Base-by-base conservation (phyloP, 371 early-diverging fungal genomes). In the Dichotomocladium elegans region DNA sequence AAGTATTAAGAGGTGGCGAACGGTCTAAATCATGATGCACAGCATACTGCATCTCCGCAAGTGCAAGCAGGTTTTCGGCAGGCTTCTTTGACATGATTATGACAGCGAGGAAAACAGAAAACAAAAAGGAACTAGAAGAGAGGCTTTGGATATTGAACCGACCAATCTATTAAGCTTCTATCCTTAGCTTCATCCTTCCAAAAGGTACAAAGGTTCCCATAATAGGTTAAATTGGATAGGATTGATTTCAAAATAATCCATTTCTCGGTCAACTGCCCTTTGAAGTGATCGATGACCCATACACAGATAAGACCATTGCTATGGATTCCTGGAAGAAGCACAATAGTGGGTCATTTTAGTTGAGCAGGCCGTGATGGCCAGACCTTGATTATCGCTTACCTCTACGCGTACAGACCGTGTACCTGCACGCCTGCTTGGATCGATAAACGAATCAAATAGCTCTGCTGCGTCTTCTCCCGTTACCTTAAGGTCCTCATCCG, bases 391-490 rank as follows among this genome's bases (percentile, higher is more conserved):
- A 15, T 19, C 12, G 22, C 9, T 71, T 61, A 82, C 87, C 68
- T 90, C 89, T 42, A 86, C 76, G 45, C 88, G 66, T 8, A 88
- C 68, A n/a, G 82, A 64, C 22, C 88, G 64, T 40, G 82, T 81
- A 22, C 91, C 91, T 55, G 82, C 79, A 31, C 60, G 47, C 12
- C 79, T 74, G 43, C 80, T 79, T 5, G 87, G 78, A 52, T 85
- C 82, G 26, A 89, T 54, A 63, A 82, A 87, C 21, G 73, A 50
- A 47, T 85, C 84, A 67, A 90, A 90, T 61, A 89, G 54, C 9
- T 77, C 72, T 30, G 66, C 68, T 21, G 83, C 66, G 47, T 88
- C 88, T 11, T 88, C 86, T 9, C 79, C 78, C 19, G 71, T 70
- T 17, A 77, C 72, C 35, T 74, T 72, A 17, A 89, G 53, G 55